Percentiles rank a stretch among this genome's conserved stretches.
Conservation (phyloP, 208 protist genomes). For the Leishmania gerbilli region DNA sequence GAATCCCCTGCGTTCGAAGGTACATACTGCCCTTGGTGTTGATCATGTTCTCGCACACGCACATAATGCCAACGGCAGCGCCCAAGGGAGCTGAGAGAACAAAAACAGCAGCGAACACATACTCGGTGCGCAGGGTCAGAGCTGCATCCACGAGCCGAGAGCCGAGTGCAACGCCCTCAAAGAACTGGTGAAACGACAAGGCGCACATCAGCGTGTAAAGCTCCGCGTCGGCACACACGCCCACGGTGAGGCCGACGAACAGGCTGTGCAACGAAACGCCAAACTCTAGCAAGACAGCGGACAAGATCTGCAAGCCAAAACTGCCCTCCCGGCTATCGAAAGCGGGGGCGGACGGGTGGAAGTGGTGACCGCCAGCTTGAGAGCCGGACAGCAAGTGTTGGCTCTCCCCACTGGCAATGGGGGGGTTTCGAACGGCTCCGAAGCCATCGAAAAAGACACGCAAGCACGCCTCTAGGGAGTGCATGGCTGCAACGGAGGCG, state of each 20-base stretch:
- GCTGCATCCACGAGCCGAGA: conserved; percentile 52
- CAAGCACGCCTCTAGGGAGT: conserved; percentile 32
- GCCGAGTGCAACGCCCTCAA: conserved; percentile 67
- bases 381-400: conserved; percentile 20
- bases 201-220: conserved; percentile 48
- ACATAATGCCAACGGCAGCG: conserved; percentile 31
- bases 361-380: conserved; percentile 4
- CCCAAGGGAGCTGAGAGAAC: conserved; percentile 59
- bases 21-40: conserved; percentile 39
- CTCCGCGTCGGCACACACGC: conserved; percentile 45
- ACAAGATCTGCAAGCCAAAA: conserved; percentile 20
- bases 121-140: conserved; percentile 35
- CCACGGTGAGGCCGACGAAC: conserved; percentile 65
- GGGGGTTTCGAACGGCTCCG: neutral
- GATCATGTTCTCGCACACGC: conserved; percentile 28
- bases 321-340: neutral
- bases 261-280: conserved; percentile 69
- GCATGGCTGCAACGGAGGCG: conserved; percentile 34
- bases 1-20: conserved; percentile 45
- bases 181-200: conserved; percentile 74
- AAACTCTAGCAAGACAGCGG: conserved; percentile 57
- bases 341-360: conserved; percentile 7
- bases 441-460: conserved; percentile 15
- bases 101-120: conserved; percentile 45
- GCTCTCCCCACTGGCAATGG: conserved; percentile 17